Percentiles rank a stretch among this genome's conserved stretches.
phyloP scores from a whole-genome alignment of 2,329 filamentous ascomycete species.

The Penicillium sp. region DNA sequence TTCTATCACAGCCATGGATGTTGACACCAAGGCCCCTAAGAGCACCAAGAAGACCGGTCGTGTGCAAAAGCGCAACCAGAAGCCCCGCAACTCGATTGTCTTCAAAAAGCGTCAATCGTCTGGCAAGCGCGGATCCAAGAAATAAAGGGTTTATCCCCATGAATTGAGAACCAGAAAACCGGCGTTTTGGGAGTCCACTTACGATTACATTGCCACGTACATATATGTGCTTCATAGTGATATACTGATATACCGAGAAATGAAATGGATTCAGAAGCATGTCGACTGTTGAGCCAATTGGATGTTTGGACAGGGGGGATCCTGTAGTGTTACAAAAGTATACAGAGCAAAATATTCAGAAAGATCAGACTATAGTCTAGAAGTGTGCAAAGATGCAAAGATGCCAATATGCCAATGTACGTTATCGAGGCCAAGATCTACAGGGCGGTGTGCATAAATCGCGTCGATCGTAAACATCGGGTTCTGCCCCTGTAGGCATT shows the following conservation, averaged over 20 bases:
- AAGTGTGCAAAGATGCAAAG: no score
- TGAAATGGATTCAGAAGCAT: not conserved
- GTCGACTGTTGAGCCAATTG: no score
- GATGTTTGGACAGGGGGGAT: no score
- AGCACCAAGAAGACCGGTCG: conserved; percentile 33
- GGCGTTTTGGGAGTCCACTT: conserved; percentile 15
- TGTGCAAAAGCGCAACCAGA: conserved; percentile 42
- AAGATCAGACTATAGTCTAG: no score
- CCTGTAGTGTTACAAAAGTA: no score
- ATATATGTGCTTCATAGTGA: conserved; percentile 11
- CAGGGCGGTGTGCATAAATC: conserved; percentile 2
- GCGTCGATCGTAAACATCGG: conserved; percentile 7
- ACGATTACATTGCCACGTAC: conserved; percentile 7
- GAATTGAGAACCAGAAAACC: conserved; percentile 1
- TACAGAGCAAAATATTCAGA: no score
- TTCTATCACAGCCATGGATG: conserved; percentile 39
- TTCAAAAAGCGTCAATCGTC: conserved; percentile 38
- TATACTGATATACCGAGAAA: conserved; percentile 4
- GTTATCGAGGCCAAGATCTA: not conserved
- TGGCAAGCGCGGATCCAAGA: conserved; percentile 33
- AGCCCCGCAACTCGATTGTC: conserved; percentile 41
- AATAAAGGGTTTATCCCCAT: conserved; percentile 16
- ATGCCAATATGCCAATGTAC: no score
- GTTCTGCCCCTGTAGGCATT: not conserved
- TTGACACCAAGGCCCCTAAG: conserved; percentile 33